Base-by-base conservation (phyloP, 2,329 filamentous ascomycete genomes). In the Rasamsonia emersonii region DNA sequence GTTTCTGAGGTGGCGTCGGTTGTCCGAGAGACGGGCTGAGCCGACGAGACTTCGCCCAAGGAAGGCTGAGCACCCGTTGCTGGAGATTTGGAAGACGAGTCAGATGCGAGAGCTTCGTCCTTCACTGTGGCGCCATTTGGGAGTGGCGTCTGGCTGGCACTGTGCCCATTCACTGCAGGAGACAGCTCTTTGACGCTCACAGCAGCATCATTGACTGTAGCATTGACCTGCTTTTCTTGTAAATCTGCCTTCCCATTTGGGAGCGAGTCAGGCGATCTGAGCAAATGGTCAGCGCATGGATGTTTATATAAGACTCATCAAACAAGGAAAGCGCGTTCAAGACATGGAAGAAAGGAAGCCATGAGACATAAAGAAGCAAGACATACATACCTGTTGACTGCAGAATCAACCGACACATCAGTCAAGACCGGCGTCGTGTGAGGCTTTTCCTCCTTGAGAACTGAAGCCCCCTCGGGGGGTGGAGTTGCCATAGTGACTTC, bases 361-460 rank as follows among this genome's bases (percentile, higher is more conserved):
- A 16, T 11, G 23, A 16, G 25, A 15, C 15, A 15, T 17, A 25
- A 11, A 26, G 20, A 18, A 20, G 10, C 8, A 24, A 26, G 32
- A 19, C 23, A 32, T 29, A 41, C 54, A 42, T 56, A 59, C 57
- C 49, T 47, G 36, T 41, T 44, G 24, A 41, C 38, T 32, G 37
- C 43, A 23, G 47, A 32, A 18, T 53, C 52, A 23, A 43, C 38
- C 17, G 51, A 45, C n/a, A 56, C 42, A 30, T 50, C 55, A 38
- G 50, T 56, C 15, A 54, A 49, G 35, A 54, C 51, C 26, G 54
- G 54, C 34, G 54, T 52, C 33, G 58, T 44, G 45, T 59, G 56
- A 45, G 56, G 53, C 49, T 60, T 62, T 40, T 59, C 56, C 49
- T 60, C 56, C 50, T 58, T 61, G 21, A 56, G 33, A 21, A 50